phyloP scores from a whole-genome alignment of 495 filamentous ascomycete species.

The Gamarada debralockiae region DNA sequence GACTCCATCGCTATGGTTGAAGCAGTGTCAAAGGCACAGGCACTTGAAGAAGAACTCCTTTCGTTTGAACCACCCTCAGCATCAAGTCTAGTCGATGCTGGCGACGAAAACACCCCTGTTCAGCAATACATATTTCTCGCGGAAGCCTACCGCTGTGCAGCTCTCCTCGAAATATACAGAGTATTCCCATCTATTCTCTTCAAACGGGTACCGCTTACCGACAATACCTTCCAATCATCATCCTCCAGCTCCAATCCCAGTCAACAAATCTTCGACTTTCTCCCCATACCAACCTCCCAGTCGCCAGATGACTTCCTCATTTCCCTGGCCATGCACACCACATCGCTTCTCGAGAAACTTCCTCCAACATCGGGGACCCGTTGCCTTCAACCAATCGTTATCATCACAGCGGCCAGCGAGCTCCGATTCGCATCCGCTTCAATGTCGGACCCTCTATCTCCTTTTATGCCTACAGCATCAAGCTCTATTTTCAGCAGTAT shows the following conservation, averaged over 20 bases:
- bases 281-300: slow-evolving; percentile 9
- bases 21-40: slow-evolving; percentile 41
- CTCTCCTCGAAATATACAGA: slow-evolving; percentile 51
- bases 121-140: slow-evolving; percentile 54
- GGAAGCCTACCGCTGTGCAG: slow-evolving; percentile 52
- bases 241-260: background rate
- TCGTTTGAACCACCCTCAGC: slow-evolving; percentile 43
- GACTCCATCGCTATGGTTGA: slow-evolving; percentile 39
- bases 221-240: slow-evolving; percentile 1
- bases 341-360: slow-evolving; percentile 46
- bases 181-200: slow-evolving; percentile 49
- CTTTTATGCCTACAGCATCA: slow-evolving; percentile 23
- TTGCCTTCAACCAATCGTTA: slow-evolving; percentile 50
- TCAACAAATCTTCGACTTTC: background rate
- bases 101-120: slow-evolving; percentile 52
- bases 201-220: slow-evolving; percentile 33
- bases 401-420: slow-evolving; percentile 47
- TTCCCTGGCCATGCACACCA: slow-evolving; percentile 48
- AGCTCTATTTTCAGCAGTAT: slow-evolving; percentile 13
- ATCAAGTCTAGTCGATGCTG: slow-evolving; percentile 47
- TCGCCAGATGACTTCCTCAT: slow-evolving; percentile 43
- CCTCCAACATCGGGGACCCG: slow-evolving; percentile 51
- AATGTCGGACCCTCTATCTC: slow-evolving; percentile 42
- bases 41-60: slow-evolving; percentile 49
- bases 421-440: slow-evolving; percentile 42